Conservation (phyloP, 768 basidiomycete species). For the Suillus tomentosus region DNA sequence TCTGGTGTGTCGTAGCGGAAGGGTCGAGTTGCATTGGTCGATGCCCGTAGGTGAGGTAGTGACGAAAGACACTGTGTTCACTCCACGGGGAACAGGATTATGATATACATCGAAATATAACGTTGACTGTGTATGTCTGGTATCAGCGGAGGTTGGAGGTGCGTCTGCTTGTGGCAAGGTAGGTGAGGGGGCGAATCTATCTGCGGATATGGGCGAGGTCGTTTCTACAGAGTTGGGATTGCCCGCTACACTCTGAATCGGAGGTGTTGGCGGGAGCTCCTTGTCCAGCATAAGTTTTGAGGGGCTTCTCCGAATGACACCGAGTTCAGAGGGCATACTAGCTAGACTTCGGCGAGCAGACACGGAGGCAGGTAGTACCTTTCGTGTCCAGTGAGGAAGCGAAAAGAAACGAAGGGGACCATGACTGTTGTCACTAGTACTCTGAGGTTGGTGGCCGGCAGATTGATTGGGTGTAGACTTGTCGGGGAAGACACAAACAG, state of each 20-base stretch:
- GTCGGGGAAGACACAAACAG: slow-evolving; percentile 42
- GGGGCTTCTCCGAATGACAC: slow-evolving; percentile 22
- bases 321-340: slow-evolving; percentile 26
- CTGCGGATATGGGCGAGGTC: not conserved
- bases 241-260: slow-evolving; percentile 21
- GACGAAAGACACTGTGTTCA: slow-evolving; percentile 51
- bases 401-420: slow-evolving; percentile 57
- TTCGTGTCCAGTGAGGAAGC: slow-evolving; percentile 64
- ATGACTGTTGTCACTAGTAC: slow-evolving; percentile 37
- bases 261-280: slow-evolving; percentile 52
- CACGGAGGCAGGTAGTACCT: slow-evolving; percentile 36
- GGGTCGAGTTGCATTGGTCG: slow-evolving; percentile 16
- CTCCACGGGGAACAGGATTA: slow-evolving; percentile 47
- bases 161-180: not conserved
- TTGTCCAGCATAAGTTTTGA: slow-evolving; percentile 37
- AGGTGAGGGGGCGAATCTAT: not conserved
- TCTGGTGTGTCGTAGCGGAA: slow-evolving; percentile 48
- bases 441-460: slow-evolving; percentile 37
- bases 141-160: slow-evolving; percentile 24
- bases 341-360: slow-evolving; percentile 33
- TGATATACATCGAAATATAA: slow-evolving; percentile 62
- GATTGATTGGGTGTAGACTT: slow-evolving; percentile 52
- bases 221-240: not conserved
- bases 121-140: slow-evolving; percentile 51
- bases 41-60: slow-evolving; percentile 26